phyloP scores from a whole-genome alignment of 306 rosid species.

The Begonia loranthoides region DNA sequence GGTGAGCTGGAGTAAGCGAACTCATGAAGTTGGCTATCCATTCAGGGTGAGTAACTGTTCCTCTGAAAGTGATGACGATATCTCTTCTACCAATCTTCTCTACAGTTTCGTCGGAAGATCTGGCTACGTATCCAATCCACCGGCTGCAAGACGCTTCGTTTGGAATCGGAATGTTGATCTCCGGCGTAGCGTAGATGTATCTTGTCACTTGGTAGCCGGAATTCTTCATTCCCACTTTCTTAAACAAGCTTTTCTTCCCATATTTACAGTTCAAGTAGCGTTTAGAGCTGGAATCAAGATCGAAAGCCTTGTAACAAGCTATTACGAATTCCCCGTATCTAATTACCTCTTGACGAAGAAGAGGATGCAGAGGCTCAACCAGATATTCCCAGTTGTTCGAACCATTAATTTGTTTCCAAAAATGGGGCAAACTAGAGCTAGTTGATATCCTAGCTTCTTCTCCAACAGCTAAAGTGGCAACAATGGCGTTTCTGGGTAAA shows the following conservation, averaged over 20 bases:
- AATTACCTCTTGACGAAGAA: conserved; percentile 56
- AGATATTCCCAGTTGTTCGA: conserved; percentile 70
- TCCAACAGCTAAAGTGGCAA: too few species aligned
- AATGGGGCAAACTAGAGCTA: conserved; percentile 9
- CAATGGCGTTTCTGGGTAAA: too few species aligned
- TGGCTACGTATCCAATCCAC: conserved; percentile 82
- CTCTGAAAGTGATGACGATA: conserved; percentile 52
- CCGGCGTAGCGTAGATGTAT: conserved; percentile 85
- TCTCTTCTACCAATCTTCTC: conserved; percentile 60
- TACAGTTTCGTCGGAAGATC: conserved; percentile 30
- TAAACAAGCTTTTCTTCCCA: conserved; percentile 52
- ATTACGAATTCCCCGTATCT: conserved; percentile 69
- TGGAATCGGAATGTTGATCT: conserved; percentile 36
- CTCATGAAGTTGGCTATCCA: conserved; percentile 88
- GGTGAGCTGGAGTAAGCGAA: conserved; percentile 51
- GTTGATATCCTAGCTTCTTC: background rate
- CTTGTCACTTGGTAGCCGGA: conserved; percentile 64
- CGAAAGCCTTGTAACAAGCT: conserved; percentile 75
- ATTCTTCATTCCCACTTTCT: conserved; percentile 44
- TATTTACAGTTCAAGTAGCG: conserved; percentile 70
- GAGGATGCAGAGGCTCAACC: conserved; percentile 66
- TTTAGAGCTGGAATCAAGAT: conserved; percentile 60
- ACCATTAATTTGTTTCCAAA: conserved; percentile 75
- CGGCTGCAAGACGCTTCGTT: conserved; percentile 38
- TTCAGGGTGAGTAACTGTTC: conserved; percentile 60